Evolutionary conservation across 208 protist genomes (phyloP), one percentile per base, ranked within the genome.

Genomic region (Wallacemonas rigidus): DNA sequence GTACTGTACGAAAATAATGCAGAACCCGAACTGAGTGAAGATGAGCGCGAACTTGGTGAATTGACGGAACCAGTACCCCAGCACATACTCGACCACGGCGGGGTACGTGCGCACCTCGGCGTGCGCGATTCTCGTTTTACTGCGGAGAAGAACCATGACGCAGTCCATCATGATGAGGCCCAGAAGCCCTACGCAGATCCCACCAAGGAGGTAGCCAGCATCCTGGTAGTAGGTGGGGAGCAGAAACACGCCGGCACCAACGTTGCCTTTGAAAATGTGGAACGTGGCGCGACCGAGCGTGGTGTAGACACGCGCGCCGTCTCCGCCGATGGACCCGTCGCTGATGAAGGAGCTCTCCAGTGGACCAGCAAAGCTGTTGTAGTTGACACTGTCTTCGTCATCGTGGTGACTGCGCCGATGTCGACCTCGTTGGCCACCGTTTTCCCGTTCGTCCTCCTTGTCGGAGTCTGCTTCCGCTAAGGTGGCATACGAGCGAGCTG

Each of bases 251-350:
- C 88, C 89, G 0, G 86, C 87, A 3, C 89, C 91, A 9, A 96
- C 89, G 75, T 96, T 94, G 44, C 82, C 91, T 71, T 96, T 96
- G 75, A 96, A 96, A 11, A 96, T 85, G 71, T 96, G 89, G 63
- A 94, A 96, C 4, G 78, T 82, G 43, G 86, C 88, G 39, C 86
- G 72, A 12, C 76, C 69, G 6, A 95, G 75, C 15, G 83, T 83
- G 56, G 67, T 84, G 77, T 87, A 80, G 11, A 26, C 57, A 38
- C 73, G 48, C 36, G 53, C 1, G 50, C 35, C 38, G 45, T 55
- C 62, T 14, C 35, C 47, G 40, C 57, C 68, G 2, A 69, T 68
- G 0, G 75, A 80, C 39, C 62, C 15, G 36, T 53, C 47, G 67
- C 70, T 76, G 48, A 76, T 71, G 43, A 87, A 76, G 8, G 84